Base-by-base conservation (phyloP, 768 basidiomycete species). In the Boletus edulis region DNA sequence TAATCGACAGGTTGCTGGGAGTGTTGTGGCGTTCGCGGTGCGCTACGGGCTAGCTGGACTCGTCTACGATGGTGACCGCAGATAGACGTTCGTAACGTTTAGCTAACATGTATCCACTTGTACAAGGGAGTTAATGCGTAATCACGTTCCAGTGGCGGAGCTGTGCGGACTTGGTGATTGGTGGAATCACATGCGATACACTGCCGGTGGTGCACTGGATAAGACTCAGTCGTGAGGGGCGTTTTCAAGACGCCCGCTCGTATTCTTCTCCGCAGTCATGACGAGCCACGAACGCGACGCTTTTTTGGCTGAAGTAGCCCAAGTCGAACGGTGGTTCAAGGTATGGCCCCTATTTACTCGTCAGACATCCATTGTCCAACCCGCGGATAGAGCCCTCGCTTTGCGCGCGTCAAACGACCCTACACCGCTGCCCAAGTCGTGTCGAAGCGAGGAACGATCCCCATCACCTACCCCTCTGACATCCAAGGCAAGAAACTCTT, bases 361-460 rank as follows among this genome's bases (percentile, higher is more conserved):
- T 34, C 11, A 18, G 6, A 41, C 45, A 5, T 15, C 15, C 29
- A 14, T 31, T 31, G 29, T 17, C 0, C 31, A 40, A 17, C 20
- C 39, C 15, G 13, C 18, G 40, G n/a, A 47, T 66, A 98, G 95
- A 85, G 74, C 65, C 85, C 91, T 18, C 91, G 97, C 35, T 99
- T 95, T 72, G 81, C 84, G 24, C 81, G 86, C 66, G 86, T 89
- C n/a, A 86, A 81, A 61, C 87, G 97, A 22, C 95, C 94, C 5
- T 99, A 98, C 76, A 87, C 89, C 44, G 94, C 96, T 12, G 86
- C 85, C 22, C 87, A 98, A 57, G 95, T 98, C 63, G 94, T 98
- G 57, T 80, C 90, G 18, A 98, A 98, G 76, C 83, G 96, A 34
- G 97, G 97, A 9, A 93, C 90, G 5, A 73, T 99, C 51, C 78